Conservation (phyloP, 2,329 filamentous ascomycete species). For the Neofusicoccum ribis region DNA sequence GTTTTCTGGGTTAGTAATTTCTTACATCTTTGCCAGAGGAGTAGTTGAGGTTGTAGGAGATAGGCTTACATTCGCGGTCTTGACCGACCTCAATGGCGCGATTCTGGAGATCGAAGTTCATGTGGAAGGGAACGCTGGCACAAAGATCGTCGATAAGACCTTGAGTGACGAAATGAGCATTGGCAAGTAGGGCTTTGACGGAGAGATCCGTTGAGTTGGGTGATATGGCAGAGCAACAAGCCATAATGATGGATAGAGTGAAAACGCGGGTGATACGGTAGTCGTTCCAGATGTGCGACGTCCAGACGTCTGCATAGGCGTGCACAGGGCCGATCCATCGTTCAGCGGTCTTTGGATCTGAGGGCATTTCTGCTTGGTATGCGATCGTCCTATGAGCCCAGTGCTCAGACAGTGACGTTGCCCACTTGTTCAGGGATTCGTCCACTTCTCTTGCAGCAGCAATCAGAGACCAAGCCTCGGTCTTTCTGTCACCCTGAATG, state of each 20-base stretch:
- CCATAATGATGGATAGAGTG: constrained; percentile 40
- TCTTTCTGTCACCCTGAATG: constrained; percentile 21
- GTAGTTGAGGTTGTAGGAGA: not conserved
- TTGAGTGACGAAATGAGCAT: constrained; percentile 34
- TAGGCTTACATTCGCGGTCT: constrained; percentile 35
- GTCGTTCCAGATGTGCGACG: constrained; percentile 43
- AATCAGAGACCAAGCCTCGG: constrained; percentile 36
- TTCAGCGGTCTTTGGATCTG: constrained; percentile 31
- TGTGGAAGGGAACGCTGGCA: constrained; percentile 41
- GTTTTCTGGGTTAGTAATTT: constrained; percentile 21
- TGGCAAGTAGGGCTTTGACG: constrained; percentile 29
- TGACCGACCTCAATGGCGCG: constrained; percentile 26
- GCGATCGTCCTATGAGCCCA: constrained; percentile 38
- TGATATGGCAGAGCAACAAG: constrained; percentile 34
- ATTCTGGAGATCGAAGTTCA: constrained; percentile 40
- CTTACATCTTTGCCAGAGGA: not conserved
- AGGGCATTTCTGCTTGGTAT: constrained; percentile 29
- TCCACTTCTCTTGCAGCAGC: constrained; percentile 39
- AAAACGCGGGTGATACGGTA: constrained; percentile 44
- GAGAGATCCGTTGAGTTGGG: constrained; percentile 38
- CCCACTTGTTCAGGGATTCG: constrained; percentile 39
- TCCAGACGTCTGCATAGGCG: constrained; percentile 39
- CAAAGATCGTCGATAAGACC: constrained; percentile 42
- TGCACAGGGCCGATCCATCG: constrained; percentile 43
- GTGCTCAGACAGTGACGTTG: constrained; percentile 33